Evolutionary conservation across 805 yeast genomes (phyloP).

Genomic region (Scheffersomyces coipomensis): DNA sequence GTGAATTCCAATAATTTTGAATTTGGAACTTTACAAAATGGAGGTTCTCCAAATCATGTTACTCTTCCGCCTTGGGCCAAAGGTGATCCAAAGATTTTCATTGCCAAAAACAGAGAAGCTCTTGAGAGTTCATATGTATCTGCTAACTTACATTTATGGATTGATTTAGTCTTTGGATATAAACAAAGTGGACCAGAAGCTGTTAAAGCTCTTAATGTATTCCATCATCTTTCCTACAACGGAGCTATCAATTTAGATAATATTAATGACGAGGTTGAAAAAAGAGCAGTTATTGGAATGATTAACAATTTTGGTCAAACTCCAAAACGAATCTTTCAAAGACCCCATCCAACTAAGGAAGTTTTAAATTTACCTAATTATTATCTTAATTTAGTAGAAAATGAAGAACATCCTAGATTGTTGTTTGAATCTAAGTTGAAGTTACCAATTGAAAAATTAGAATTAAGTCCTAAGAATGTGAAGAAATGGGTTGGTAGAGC

Average conservation of each 20-base stretch:
- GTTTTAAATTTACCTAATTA: constrained; percentile 34
- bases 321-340: constrained; percentile 67
- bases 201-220: constrained; percentile 65
- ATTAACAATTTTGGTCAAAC: constrained; percentile 93
- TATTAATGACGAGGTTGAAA: constrained; percentile 70
- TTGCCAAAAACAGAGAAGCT: constrained; percentile 77
- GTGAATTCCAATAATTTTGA: constrained; percentile 63
- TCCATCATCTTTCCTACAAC: constrained; percentile 79
- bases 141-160: constrained; percentile 75
- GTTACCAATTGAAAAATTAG: constrained; percentile 43
- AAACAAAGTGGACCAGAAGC: constrained; percentile 78
- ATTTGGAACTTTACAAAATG: constrained; percentile 68
- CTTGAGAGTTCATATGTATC: constrained; percentile 82
- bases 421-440: constrained; percentile 43
- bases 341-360: constrained; percentile 61
- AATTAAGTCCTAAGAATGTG: constrained; percentile 35
- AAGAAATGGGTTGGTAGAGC: constrained; percentile 56
- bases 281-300: constrained; percentile 75
- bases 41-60: constrained; percentile 61
- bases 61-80: constrained; percentile 82
- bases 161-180: constrained; percentile 78
- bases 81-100: constrained; percentile 69
- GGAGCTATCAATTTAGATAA: constrained; percentile 79
- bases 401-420: constrained; percentile 33
- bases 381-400: constrained; percentile 28